These are phyloP conservation scores for Pluteus cervinus DNA, from an alignment of 768 basidiomycete species.

Conservation along the genomic window DNA sequence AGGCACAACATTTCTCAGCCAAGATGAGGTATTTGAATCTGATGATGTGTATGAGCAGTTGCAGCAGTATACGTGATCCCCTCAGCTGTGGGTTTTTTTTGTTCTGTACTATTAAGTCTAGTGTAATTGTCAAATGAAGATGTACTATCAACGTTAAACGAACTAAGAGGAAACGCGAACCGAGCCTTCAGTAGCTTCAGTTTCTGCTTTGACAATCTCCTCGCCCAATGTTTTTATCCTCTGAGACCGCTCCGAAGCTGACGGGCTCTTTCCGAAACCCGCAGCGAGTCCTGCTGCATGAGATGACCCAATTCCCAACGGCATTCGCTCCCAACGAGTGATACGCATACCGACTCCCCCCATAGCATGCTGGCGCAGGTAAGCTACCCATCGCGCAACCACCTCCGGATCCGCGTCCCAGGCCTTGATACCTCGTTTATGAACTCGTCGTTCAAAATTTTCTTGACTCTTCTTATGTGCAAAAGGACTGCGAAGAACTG, in stretches of 20 bases:
- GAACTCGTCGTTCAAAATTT: conserved; percentile 84
- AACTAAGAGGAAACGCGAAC: no score
- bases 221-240: no score
- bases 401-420: conserved; percentile 83
- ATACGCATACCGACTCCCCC: conserved; percentile 86
- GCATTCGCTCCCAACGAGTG: conserved; percentile 69
- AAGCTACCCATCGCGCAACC: conserved; percentile 74
- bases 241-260: no score
- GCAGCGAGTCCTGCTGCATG: no score
- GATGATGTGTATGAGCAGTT: conserved; percentile 36
- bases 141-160: no score
- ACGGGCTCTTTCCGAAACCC: no score
- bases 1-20: conserved; percentile 46
- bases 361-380: conserved; percentile 68
- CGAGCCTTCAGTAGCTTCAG: no score
- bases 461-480: conserved; percentile 92
- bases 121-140: no score
- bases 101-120: no score
- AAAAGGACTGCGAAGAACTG: conserved; percentile 82
- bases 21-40: conserved; percentile 50
- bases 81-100: no score
- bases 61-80: no score
- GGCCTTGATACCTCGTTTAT: conserved; percentile 84
- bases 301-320: conserved; percentile 45
- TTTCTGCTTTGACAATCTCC: no score